Evolutionary conservation across 371 early-diverging fungal species (phyloP).

Genomic region (Mortierella sp.): DNA sequence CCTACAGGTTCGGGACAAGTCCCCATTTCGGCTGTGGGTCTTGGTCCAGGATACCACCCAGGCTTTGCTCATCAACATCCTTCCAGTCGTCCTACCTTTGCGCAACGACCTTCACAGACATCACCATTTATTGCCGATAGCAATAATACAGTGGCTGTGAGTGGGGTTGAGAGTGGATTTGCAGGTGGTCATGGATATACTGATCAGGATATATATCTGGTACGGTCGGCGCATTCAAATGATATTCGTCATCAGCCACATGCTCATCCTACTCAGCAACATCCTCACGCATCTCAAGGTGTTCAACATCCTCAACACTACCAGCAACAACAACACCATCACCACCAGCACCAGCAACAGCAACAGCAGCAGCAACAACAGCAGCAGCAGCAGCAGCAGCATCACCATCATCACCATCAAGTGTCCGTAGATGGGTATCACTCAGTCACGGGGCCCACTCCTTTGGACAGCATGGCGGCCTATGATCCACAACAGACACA

Average conservation of each 20-base stretch:
- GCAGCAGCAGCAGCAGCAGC: constrained; percentile 1
- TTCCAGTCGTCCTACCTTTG: too few relatives aligned
- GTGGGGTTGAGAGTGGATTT: constrained; percentile 19
- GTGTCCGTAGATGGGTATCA: too few relatives aligned
- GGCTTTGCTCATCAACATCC: too few relatives aligned
- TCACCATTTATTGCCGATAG: too few relatives aligned
- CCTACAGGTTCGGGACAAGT: constrained; percentile 4
- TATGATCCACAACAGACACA: too few relatives aligned
- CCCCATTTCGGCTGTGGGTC: constrained; percentile 3
- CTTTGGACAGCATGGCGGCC: too few relatives aligned
- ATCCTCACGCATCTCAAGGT: not conserved
- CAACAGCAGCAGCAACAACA: constrained; percentile 6
- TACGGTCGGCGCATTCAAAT: not conserved
- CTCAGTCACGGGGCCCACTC: too few relatives aligned
- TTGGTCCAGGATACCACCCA: too few relatives aligned
- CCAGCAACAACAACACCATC: not conserved
- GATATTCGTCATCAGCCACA: not conserved
- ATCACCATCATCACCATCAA: not conserved
- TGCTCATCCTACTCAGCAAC: not conserved
- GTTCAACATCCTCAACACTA: not conserved
- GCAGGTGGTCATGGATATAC: constrained; percentile 14
- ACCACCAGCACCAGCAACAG: not conserved
- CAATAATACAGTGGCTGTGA: too few relatives aligned
- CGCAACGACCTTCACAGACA: too few relatives aligned
- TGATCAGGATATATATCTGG: constrained; percentile 30